phyloP scores from a whole-genome alignment of 306 rosid species.

The Mimosa bimucronata region DNA sequence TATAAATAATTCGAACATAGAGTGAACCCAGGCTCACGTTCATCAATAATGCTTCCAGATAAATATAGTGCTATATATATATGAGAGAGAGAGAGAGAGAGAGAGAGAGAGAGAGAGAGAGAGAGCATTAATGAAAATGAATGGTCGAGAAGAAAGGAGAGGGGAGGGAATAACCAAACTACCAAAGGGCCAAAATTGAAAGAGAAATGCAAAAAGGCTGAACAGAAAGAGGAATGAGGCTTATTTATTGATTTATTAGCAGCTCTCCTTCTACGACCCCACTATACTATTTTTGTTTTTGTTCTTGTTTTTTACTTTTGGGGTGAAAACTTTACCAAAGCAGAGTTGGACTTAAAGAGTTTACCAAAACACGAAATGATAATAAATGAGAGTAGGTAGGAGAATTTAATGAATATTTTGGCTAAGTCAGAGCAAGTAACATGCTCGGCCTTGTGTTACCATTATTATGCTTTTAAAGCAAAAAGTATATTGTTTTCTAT shows the following conservation, averaged over 20 bases:
- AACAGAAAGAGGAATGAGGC: not conserved
- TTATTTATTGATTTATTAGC: not conserved
- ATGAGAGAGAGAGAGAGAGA: too few relatives aligned
- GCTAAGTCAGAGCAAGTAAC: constrained; percentile 17
- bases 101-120: too few relatives aligned
- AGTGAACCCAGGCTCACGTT: not conserved
- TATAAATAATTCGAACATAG: not conserved
- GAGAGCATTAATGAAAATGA: too few relatives aligned
- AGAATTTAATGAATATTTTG: constrained; percentile 5
- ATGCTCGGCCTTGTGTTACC: not conserved
- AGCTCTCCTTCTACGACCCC: not conserved
- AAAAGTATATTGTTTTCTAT: not conserved
- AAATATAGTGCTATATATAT: too few relatives aligned
- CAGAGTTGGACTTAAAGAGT: not conserved
- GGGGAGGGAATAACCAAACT: too few relatives aligned
- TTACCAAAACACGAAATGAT: not conserved
- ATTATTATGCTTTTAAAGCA: constrained; percentile 17
- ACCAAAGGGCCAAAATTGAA: too few relatives aligned
- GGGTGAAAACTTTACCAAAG: not conserved
- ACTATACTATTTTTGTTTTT: not conserved
- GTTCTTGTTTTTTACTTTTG: not conserved
- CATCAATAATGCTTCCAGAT: too few relatives aligned
- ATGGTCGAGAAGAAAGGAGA: too few relatives aligned
- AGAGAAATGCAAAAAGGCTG: not conserved
- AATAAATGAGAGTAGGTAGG: not conserved